Base-by-base conservation (phyloP, 805 yeast species). In the Lipomyces sp. region DNA sequence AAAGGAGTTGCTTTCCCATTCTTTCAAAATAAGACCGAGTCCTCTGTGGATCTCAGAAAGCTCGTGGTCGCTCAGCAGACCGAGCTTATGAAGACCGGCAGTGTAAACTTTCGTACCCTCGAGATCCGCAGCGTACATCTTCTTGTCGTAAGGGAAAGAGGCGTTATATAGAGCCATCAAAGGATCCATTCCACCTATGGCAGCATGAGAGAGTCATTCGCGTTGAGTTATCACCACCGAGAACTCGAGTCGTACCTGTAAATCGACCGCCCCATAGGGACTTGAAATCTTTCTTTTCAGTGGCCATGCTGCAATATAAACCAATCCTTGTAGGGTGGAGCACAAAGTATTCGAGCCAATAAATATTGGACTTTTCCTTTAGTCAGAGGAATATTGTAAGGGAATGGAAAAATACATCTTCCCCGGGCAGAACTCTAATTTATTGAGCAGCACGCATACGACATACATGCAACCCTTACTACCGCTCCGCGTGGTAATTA, bases 101-200 rank as follows among this genome's bases (percentile, higher is more conserved):
- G 98, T 93, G 81, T 94, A 95, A 4, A 94, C 97, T 74, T 89
- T 87, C 39, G 99, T 95, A 60, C 99, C 98, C 70, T 90, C 90
- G 71, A 95, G 81, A 79, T 95, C 99, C 13, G 96, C 98, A 56
- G 86, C 88, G 80, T 89, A 95, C 98, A 95, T 95, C 75, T 85
- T 88, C 81, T 94, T 84, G 79, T 95, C 99, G 75, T 95, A 95
- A 1, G 99, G 98, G 71, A 95, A 81, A 0, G 98, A 94, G 1
- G 98, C 97, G 80, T 95, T 95, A 83, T 96, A 95, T 62, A 94
- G 83, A 77, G 95, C 96, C 99, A 95, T 95, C 75, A 95, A 82
- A 2, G 99, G 99, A 75, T 95, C 99, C 35, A 97, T 87, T 69
- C 94, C 94, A 58, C 83, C 75, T 72, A 29, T 10, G 5, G 34